These are phyloP conservation scores for Gastrodia elata DNA, from an alignment of 106 monocot genomes.

Conservation along the genomic window DNA sequence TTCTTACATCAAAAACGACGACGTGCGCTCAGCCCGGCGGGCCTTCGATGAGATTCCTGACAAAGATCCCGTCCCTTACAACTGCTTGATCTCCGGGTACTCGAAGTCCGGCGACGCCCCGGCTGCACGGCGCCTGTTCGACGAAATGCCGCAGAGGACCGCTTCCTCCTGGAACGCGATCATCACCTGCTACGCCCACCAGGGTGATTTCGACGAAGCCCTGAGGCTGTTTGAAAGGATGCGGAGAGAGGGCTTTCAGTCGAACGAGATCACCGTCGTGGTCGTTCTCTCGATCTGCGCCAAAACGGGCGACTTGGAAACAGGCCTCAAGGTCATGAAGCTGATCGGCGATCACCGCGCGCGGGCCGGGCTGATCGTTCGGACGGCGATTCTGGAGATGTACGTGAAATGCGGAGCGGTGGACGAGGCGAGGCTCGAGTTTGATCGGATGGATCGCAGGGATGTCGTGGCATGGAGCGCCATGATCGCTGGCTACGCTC, in stretches of 20 bases:
- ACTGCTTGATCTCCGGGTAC: conserved; percentile 74
- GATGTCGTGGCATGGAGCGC: conserved; percentile 90
- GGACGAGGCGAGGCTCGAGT: conserved; percentile 66
- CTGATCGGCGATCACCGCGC: conserved; percentile 30
- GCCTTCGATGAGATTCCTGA: conserved; percentile 40
- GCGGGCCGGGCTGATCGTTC: conserved; percentile 48
- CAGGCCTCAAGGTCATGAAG: conserved; percentile 53
- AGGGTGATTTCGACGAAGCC: conserved; percentile 48
- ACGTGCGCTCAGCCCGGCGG: conserved; percentile 43
- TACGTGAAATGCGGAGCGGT: conserved; percentile 71
- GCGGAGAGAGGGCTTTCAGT: conserved; percentile 27
- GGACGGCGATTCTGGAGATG: conserved; percentile 81
- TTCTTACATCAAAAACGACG: conserved; percentile 55
- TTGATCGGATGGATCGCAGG: conserved; percentile 46
- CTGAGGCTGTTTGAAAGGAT: conserved; percentile 63
- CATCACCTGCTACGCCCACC: conserved; percentile 73
- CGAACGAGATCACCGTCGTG: conserved; percentile 62
- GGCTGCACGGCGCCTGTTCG: conserved; percentile 52
- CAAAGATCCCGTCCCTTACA: conserved; percentile 71
- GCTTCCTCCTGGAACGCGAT: conserved; percentile 82
- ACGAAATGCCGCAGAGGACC: conserved; percentile 55
- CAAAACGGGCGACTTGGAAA: conserved; percentile 50
- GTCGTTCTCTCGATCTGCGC: conserved; percentile 72
- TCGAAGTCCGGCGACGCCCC: conserved; percentile 50
- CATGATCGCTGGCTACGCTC: conserved; percentile 91